Base-by-base conservation (phyloP, 805 yeast species). In the Zygosaccharomyces pseudorouxii region DNA sequence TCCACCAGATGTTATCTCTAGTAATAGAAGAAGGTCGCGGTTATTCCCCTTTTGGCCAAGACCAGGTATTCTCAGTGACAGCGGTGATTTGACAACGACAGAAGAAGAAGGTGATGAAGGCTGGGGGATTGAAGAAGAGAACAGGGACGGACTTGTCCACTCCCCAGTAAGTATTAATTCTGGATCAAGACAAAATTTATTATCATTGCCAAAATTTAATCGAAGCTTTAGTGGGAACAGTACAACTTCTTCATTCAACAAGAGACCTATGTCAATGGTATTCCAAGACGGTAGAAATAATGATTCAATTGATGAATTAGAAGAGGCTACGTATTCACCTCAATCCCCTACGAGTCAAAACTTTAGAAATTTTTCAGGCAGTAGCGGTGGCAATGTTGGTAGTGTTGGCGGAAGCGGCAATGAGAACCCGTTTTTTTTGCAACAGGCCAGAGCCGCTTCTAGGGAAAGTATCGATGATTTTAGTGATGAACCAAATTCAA, bases 1-100 rank as follows among this genome's bases (percentile, higher is more conserved):
- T 9, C 67, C 70, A 20, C 63, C 68, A 2, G 70, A 65, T 53
- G 59, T 63, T 12, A 62, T 64, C 27, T 44, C 64, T 10, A 62
- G 63, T 38, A 58, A 51, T 38, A 56, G 54, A 35, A 56, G 67
- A 41, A 50, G 56, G 18, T 55, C 64, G 4, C 56, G 57, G 12
- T 49, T 63, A 22, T 59, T 62, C 35, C 63, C 68, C 3, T 65
- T 67, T 64, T 45, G 63, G 27, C 64, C 55, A 35, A 60, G 60
- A 46, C 60, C 66, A 7, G 65, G 63, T 31, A 53, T 61, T 31
- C 50, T 62, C 23, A 64, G 64, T 49, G 70, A 64, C 40, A 58
- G 60, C 27, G 65, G 62, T 7, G 59, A 54, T n/a, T 64, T 60
- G 12, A 46, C 54, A 9, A 60, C 64, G 10, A 62, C 57, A 9